These are phyloP conservation scores for Verticillium dahliae DNA, from an alignment of 2,329 filamentous ascomycete species.

Conservation along the genomic window DNA sequence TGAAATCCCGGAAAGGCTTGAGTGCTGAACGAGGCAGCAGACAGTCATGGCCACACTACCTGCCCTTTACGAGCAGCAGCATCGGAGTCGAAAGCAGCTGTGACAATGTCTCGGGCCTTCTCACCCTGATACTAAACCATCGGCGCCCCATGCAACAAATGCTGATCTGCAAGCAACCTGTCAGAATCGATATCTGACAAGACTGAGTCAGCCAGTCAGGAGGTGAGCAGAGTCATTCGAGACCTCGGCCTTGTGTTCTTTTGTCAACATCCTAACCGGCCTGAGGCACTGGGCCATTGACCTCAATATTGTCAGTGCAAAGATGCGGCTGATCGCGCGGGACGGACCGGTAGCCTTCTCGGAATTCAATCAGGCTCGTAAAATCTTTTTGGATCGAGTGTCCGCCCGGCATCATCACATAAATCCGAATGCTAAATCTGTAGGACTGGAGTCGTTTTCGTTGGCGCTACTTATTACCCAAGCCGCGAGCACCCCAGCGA, in stretches of 20 bases:
- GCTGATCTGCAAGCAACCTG: background rate
- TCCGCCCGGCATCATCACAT: too few relatives aligned
- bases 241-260: background rate
- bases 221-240: background rate
- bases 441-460: too few relatives aligned
- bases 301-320: too few relatives aligned
- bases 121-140: background rate
- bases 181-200: background rate
- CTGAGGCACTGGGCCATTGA: background rate
- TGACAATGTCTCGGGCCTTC: background rate
- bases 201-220: background rate
- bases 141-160: background rate
- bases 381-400: too few relatives aligned
- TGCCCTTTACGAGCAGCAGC: background rate
- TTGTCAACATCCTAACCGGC: background rate
- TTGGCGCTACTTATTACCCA: too few relatives aligned
- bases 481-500: too few relatives aligned
- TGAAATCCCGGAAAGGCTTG: background rate
- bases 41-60: background rate
- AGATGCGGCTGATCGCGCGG: too few relatives aligned
- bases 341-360: too few relatives aligned
- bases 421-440: too few relatives aligned
- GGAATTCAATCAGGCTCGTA: too few relatives aligned
- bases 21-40: background rate
- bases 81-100: background rate